A percentile compares a stretch with the other conserved stretches of the same genome.
phyloP scores from a whole-genome alignment of 169 alveolate genomes.

The Perkinsus marinus region DNA sequence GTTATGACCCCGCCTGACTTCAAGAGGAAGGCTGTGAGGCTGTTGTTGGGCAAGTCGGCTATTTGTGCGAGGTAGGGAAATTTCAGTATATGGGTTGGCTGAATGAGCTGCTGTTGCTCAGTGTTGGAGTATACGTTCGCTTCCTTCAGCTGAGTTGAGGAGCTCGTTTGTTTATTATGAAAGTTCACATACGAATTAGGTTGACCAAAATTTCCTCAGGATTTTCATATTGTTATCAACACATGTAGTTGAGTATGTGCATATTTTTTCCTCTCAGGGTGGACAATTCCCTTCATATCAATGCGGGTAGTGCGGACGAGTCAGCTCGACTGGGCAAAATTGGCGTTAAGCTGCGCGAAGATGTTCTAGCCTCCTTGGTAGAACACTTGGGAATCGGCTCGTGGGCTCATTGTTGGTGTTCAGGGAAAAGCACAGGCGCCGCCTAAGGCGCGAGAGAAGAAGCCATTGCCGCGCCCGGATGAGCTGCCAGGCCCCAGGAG shows the following conservation, averaged over 20 bases:
- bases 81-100: too few relatives aligned
- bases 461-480: constrained; percentile 67
- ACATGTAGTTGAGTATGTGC: too few relatives aligned
- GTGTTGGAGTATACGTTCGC: too few relatives aligned
- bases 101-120: too few relatives aligned
- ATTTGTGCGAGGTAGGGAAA: not conserved
- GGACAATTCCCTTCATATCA: too few relatives aligned
- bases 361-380: not conserved
- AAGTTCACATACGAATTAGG: too few relatives aligned
- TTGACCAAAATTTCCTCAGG: too few relatives aligned
- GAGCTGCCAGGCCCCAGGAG: constrained; percentile 53
- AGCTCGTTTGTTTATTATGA: too few relatives aligned
- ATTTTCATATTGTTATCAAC: too few relatives aligned
- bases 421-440: constrained; percentile 46
- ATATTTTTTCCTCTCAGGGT: too few relatives aligned
- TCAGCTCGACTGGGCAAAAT: not conserved
- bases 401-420: not conserved
- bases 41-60: constrained; percentile 52
- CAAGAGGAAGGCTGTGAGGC: constrained; percentile 51
- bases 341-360: not conserved
- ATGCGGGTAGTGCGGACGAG: too few relatives aligned
- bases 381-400: not conserved
- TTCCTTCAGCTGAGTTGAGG: too few relatives aligned
- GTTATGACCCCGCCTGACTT: constrained; percentile 41
- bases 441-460: constrained; percentile 61